Evolutionary conservation across 1,284 basidiomycete species (phyloP).

Genomic region (Kwoniella shivajii): DNA sequence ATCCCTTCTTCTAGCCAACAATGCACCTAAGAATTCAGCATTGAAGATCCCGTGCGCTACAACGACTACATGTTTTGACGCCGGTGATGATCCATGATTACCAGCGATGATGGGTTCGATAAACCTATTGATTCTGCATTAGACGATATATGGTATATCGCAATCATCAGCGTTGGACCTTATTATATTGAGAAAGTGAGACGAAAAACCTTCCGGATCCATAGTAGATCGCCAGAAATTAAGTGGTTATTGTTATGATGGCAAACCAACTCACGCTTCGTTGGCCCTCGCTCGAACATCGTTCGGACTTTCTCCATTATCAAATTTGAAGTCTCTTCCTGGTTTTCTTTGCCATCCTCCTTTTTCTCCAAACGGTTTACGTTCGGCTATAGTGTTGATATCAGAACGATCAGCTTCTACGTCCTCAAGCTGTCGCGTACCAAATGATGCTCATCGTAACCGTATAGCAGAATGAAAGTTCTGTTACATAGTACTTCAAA

Average conservation of each 20-base stretch:
- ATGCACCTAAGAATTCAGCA: slow-evolving; percentile 48
- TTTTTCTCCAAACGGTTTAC: slow-evolving; percentile 44
- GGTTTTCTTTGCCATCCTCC: slow-evolving; percentile 40
- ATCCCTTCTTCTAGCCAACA: slow-evolving; percentile 47
- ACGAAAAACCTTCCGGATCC: too few species aligned
- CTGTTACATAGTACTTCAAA: too few species aligned
- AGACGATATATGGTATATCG: not conserved
- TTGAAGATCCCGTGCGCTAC: slow-evolving; percentile 57
- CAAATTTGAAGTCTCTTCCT: slow-evolving; percentile 45
- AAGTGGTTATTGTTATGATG: not conserved
- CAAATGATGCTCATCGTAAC: too few species aligned
- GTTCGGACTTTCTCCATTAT: slow-evolving; percentile 49
- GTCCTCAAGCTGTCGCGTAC: not conserved
- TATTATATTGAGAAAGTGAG: too few species aligned
- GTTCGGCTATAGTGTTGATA: slow-evolving; percentile 29
- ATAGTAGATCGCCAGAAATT: too few species aligned
- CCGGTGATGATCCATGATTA: slow-evolving; percentile 28
- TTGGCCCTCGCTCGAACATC: slow-evolving; percentile 52
- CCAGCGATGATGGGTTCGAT: slow-evolving; percentile 46
- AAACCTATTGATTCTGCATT: slow-evolving; percentile 38
- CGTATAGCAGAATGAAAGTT: too few species aligned
- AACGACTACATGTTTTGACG: slow-evolving; percentile 41
- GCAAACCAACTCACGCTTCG: slow-evolving; percentile 40
- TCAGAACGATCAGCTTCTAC: not conserved
- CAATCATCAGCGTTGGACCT: not conserved